A percentile compares a stretch with the other conserved stretches of the same genome.
phyloP scores from a whole-genome alignment of 148 eudicot species.

The Persicaria tinctoria region DNA sequence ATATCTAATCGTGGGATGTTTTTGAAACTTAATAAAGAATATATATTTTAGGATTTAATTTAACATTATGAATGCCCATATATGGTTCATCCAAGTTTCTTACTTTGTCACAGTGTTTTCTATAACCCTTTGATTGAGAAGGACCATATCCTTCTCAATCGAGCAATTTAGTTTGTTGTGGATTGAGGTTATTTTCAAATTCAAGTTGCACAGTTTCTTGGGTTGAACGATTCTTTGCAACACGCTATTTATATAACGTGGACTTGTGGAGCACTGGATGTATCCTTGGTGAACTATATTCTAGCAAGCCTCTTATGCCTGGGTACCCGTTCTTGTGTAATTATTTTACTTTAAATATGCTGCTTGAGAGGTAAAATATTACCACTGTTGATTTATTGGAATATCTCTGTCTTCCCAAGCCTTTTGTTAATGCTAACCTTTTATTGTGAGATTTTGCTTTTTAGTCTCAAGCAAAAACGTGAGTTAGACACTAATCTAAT shows the following conservation, averaged over 20 bases:
- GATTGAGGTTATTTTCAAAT: too few relatives aligned
- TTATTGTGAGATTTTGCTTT: neutral
- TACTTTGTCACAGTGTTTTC: too few relatives aligned
- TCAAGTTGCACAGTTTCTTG: too few relatives aligned
- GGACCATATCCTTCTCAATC: too few relatives aligned
- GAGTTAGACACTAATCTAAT: neutral
- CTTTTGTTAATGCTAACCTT: neutral
- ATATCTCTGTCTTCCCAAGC: neutral
- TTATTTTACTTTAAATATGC: neutral
- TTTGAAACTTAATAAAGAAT: too few relatives aligned
- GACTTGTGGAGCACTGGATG: slow-evolving; percentile 95
- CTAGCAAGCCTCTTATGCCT: slow-evolving; percentile 79
- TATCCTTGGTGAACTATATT: slow-evolving; percentile 80
- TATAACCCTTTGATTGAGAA: too few relatives aligned
- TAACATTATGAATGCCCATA: too few relatives aligned
- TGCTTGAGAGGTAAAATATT: neutral
- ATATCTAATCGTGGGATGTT: too few relatives aligned
- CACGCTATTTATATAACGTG: slow-evolving; percentile 61
- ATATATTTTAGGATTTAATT: too few relatives aligned
- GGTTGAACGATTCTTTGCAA: slow-evolving; percentile 16
- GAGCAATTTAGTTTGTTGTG: too few relatives aligned
- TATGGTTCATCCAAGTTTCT: too few relatives aligned
- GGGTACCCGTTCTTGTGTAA: slow-evolving; percentile 15
- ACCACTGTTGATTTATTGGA: neutral
- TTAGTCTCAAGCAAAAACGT: neutral